Evolutionary conservation across 1,139 yeast genomes (phyloP).

Genomic region (Scheffersomyces lignicola): DNA sequence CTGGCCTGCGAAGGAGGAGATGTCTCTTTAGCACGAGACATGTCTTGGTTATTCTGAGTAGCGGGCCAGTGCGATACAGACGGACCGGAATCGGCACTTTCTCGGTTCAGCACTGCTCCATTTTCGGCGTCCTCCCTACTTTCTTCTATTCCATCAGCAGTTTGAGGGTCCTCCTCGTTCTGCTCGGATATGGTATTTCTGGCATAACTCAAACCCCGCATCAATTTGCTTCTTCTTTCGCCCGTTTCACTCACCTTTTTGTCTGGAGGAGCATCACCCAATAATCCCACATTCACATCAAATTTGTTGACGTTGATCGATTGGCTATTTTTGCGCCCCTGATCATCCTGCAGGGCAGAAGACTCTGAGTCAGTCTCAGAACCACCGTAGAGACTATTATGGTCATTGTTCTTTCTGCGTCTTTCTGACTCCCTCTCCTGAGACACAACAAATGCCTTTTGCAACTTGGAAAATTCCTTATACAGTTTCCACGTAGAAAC

Average conservation of each 20-base stretch:
- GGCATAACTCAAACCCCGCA: slow-evolving; percentile 8
- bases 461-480: slow-evolving; percentile 62
- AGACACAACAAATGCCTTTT: slow-evolving; percentile 54
- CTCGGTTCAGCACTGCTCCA: too few relatives aligned
- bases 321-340: slow-evolving; percentile 20
- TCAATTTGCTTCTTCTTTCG: slow-evolving; percentile 10
- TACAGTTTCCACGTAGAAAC: slow-evolving; percentile 90
- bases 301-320: slow-evolving; percentile 20
- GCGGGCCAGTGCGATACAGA: too few relatives aligned
- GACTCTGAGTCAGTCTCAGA: slow-evolving; percentile 12
- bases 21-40: too few relatives aligned
- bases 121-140: too few relatives aligned
- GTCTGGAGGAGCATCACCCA: slow-evolving; percentile 40
- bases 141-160: too few relatives aligned
- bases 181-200: slow-evolving; percentile 7
- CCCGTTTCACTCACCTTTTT: slow-evolving; percentile 8
- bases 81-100: too few relatives aligned
- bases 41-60: too few relatives aligned
- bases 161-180: slow-evolving; percentile 8
- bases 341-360: slow-evolving; percentile 6
- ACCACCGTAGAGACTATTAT: slow-evolving; percentile 7
- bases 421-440: slow-evolving; percentile 42
- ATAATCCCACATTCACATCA: slow-evolving; percentile 34
- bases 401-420: slow-evolving; percentile 18
- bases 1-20: slow-evolving; percentile 24